Conservation (phyloP, 2,329 filamentous ascomycete species). For the Intubia oerlemansii region DNA sequence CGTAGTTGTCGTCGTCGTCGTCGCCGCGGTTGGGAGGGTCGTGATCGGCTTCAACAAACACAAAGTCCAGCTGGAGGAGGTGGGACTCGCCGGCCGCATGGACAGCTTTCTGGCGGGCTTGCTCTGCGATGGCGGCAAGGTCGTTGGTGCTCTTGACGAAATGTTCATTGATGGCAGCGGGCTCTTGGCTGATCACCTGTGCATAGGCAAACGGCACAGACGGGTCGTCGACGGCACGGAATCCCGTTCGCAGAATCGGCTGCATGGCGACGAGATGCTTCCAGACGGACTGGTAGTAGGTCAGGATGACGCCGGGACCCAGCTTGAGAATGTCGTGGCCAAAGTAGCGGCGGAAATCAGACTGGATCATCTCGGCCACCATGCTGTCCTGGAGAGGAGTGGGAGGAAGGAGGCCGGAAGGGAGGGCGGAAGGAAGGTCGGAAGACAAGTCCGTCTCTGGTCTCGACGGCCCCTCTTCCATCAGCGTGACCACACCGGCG, state of each 20-base stretch:
- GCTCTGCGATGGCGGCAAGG: constrained; percentile 15
- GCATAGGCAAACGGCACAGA: constrained; percentile 7
- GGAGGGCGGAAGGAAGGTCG: too few relatives aligned
- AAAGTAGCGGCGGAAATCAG: constrained; percentile 57
- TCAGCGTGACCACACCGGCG: constrained; percentile 26
- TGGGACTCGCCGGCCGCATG: constrained; percentile 14
- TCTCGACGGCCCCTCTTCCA: constrained; percentile 2
- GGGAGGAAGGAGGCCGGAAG: constrained; percentile 52
- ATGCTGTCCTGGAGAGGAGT: constrained; percentile 78
- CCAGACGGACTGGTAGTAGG: constrained; percentile 40
- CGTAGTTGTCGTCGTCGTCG: too few relatives aligned
- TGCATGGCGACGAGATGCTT: constrained; percentile 31
- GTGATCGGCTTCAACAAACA: too few relatives aligned
- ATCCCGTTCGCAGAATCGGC: constrained; percentile 57
- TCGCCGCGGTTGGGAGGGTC: too few relatives aligned
- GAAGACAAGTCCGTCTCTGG: background rate
- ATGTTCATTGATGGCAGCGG: too few relatives aligned
- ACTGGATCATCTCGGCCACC: constrained; percentile 61
- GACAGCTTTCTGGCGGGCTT: constrained; percentile 17
- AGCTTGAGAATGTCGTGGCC: constrained; percentile 63
- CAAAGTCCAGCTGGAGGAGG: constrained; percentile 28
- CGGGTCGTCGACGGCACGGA: constrained; percentile 43
- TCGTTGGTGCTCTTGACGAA: constrained; percentile 10
- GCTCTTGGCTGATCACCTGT: too few relatives aligned
- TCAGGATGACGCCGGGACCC: constrained; percentile 26